These are phyloP conservation scores for Cystoderma amianthinum DNA, from an alignment of 768 basidiomycete species.

Conservation along the genomic window DNA sequence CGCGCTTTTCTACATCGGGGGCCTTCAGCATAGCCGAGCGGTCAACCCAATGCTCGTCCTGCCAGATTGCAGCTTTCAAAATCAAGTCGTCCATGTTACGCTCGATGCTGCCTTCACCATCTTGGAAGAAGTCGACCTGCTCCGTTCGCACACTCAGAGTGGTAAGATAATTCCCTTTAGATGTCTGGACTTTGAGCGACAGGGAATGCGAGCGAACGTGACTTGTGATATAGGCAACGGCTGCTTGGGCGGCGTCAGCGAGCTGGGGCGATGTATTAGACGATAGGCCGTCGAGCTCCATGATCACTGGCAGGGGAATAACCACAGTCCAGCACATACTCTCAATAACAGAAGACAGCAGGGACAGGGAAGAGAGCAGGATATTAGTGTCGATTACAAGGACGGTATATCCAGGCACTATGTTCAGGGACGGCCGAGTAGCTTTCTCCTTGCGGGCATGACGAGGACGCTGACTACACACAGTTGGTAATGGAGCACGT, in stretches of 20 bases:
- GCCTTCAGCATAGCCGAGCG: slow-evolving; percentile 65
- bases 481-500: slow-evolving; percentile 19
- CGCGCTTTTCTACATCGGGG: slow-evolving; percentile 28
- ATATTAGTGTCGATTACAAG: slow-evolving; percentile 96
- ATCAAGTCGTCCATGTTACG: slow-evolving; percentile 95
- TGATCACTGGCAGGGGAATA: slow-evolving; percentile 90
- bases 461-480: slow-evolving; percentile 19
- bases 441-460: slow-evolving; percentile 15
- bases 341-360: slow-evolving; percentile 73
- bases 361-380: slow-evolving; percentile 72
- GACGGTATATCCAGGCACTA: slow-evolving; percentile 81
- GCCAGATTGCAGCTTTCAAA: slow-evolving; percentile 88
- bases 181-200: slow-evolving; percentile 91
- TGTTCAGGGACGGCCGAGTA: slow-evolving; percentile 36
- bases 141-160: slow-evolving; percentile 81
- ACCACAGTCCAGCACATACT: slow-evolving; percentile 81
- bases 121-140: slow-evolving; percentile 60
- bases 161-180: slow-evolving; percentile 87
- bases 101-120: slow-evolving; percentile 34
- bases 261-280: slow-evolving; percentile 52
- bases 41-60: slow-evolving; percentile 88
- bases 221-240: slow-evolving; percentile 68
- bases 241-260: slow-evolving; percentile 66
- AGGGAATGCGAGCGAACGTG: slow-evolving; percentile 68
- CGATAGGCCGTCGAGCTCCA: slow-evolving; percentile 92